Evolutionary conservation across 2,329 filamentous ascomycete species (phyloP), one percentile per base, ranked within the genome.

Genomic region (Fusarium falciforme): DNA sequence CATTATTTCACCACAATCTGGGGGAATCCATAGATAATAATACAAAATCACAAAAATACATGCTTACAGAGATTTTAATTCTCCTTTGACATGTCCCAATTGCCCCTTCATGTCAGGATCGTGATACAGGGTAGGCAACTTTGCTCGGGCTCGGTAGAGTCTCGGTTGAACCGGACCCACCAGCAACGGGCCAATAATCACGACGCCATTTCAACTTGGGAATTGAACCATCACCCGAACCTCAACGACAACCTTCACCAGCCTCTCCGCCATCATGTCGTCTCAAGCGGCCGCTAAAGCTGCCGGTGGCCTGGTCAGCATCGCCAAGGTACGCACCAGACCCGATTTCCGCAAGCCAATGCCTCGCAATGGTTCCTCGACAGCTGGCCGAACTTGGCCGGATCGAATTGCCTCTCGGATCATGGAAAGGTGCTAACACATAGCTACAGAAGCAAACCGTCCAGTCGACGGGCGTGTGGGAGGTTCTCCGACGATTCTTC

Each of bases 391-490:
- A 25, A 61, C 66, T 61, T 33, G 57, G 52, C 70, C 68, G 66
- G 76, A 29, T 52, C 27, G 47, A 52, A 61, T 71, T 66, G 61
- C 71, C 75, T 71, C 72, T 47, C 64, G 63, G 59, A 61, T 60
- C 54, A 68, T 68, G 59, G 60, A 42, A n/a, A 60, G 27, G n/a
- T 49, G 57, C 25, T 57, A n/a, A 63, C 38, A 38, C 17, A 7
- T 22, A 22, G 71, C 72, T 72, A 70, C 80, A 99, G 96, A 98
- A 98, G 93, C 96, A 99, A 87, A 97, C 95, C 38, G 87, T 98
- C 74, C 94, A 98, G 82, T 96, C 96, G 61, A 90, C 89, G 42
- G 96, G 96, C 44, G 87, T 98, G 84, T 98, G 94, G 93, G 95
- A 96, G 81, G 87, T 86, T 66, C 86, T 99, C 83, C 95, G 95